These are phyloP conservation scores for Aspergillus campestris DNA, from an alignment of 495 filamentous ascomycete species.

Conservation along the genomic window DNA sequence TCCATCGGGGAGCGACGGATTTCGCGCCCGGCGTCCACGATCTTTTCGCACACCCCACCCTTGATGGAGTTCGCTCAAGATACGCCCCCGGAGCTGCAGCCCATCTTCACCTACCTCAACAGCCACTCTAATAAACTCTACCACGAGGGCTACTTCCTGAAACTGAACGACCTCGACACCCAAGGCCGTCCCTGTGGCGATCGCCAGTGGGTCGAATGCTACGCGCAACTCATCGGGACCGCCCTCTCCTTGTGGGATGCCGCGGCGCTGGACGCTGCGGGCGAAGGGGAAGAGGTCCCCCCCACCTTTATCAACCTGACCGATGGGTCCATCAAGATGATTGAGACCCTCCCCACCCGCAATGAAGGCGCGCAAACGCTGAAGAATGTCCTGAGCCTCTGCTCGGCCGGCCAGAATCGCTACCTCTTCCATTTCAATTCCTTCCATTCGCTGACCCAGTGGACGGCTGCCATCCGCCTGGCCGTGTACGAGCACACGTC, in stretches of 20 bases:
- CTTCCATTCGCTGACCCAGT: constrained; percentile 84
- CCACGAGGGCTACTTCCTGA: constrained; percentile 95
- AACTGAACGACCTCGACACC: constrained; percentile 85
- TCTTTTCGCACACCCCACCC: constrained; percentile 80
- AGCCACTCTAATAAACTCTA: constrained; percentile 95
- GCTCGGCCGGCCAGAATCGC: constrained; percentile 88
- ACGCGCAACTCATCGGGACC: constrained; percentile 91
- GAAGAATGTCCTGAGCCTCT: constrained; percentile 91
- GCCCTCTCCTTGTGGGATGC: constrained; percentile 96
- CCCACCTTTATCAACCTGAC: constrained; percentile 96
- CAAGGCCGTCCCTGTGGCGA: constrained; percentile 78
- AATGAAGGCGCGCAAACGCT: constrained; percentile 65
- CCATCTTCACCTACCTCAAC: constrained; percentile 89
- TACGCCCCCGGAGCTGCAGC: constrained; percentile 84
- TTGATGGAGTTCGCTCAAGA: constrained; percentile 76
- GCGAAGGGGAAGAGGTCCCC: constrained; percentile 72
- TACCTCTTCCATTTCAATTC: constrained; percentile 96
- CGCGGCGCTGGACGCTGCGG: constrained; percentile 80
- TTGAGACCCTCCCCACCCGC: constrained; percentile 80
- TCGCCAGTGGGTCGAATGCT: constrained; percentile 92
- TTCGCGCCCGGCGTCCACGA: constrained; percentile 54
- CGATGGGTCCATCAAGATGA: constrained; percentile 96
- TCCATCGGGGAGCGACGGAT: constrained; percentile 24
- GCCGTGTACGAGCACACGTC: constrained; percentile 92
- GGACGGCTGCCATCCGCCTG: constrained; percentile 90